Evolutionary conservation across 2,329 filamentous ascomycete species (phyloP).

Genomic region (Blumeriella jaapii): DNA sequence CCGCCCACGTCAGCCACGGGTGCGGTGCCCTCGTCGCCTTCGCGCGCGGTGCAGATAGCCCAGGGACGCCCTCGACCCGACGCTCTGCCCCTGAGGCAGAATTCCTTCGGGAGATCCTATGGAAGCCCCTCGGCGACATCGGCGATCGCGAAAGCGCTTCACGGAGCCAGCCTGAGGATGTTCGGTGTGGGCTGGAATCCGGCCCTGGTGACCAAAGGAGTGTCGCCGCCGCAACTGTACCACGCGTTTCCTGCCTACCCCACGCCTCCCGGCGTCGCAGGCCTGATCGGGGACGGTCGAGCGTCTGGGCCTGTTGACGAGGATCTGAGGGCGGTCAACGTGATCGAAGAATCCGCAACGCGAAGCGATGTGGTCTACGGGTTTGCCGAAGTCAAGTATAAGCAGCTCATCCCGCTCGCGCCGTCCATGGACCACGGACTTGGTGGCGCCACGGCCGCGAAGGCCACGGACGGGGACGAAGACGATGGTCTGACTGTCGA

Average conservation of each 20-base stretch:
- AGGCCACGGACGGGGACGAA: slow-evolving; percentile 43
- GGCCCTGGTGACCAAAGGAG: slow-evolving; percentile 45
- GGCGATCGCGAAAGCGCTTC: slow-evolving; percentile 87
- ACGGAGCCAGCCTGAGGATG: slow-evolving; percentile 71
- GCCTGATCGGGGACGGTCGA: slow-evolving; percentile 57
- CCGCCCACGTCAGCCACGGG: slow-evolving; percentile 56
- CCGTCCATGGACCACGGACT: slow-evolving; percentile 66
- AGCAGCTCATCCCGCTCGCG: slow-evolving; percentile 82
- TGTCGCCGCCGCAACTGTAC: slow-evolving; percentile 65
- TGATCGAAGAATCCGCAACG: slow-evolving; percentile 84
- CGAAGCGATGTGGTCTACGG: slow-evolving; percentile 93
- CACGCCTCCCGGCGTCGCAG: slow-evolving; percentile 46
- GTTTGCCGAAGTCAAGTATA: slow-evolving; percentile 97
- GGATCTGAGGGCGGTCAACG: slow-evolving; percentile 64
- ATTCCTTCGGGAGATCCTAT: slow-evolving; percentile 63
- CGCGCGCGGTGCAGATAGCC: slow-evolving; percentile 64
- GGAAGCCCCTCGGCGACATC: slow-evolving; percentile 64
- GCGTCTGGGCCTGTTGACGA: slow-evolving; percentile 57
- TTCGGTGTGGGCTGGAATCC: slow-evolving; percentile 62
- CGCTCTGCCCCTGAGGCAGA: slow-evolving; percentile 54
- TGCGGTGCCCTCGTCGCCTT: slow-evolving; percentile 53
- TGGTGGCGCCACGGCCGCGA: slow-evolving; percentile 47
- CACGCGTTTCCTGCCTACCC: slow-evolving; percentile 80
- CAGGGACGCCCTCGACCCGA: slow-evolving; percentile 52
- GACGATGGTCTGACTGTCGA: slow-evolving; percentile 75